Percentiles rank a stretch among this genome's conserved stretches.
phyloP scores from a whole-genome alignment of 371 early-diverging fungal genomes.

The Syncephalis plumigaleata region DNA sequence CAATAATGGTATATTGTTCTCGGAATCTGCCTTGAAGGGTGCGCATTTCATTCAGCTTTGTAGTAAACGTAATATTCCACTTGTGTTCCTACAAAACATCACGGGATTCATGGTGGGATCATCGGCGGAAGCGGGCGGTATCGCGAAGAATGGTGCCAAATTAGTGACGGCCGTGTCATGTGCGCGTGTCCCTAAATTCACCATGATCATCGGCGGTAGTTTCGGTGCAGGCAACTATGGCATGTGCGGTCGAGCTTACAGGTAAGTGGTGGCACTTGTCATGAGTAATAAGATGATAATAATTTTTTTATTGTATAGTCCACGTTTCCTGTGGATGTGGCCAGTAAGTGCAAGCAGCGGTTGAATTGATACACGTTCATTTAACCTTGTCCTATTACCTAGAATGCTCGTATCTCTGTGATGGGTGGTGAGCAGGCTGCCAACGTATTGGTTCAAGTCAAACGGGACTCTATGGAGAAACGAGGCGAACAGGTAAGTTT shows the following conservation, averaged over 20 bases:
- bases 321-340: slow-evolving; percentile 95
- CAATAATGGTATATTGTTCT: slow-evolving; percentile 94
- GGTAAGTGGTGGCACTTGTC: slow-evolving; percentile 2
- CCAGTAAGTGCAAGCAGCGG: slow-evolving; percentile 78
- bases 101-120: slow-evolving; percentile 97
- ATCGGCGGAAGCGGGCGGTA: slow-evolving; percentile 91
- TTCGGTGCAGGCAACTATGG: slow-evolving; percentile 96
- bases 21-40: slow-evolving; percentile 91
- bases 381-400: slow-evolving; percentile 1
- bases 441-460: slow-evolving; percentile 81
- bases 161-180: slow-evolving; percentile 93
- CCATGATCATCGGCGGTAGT: slow-evolving; percentile 82
- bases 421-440: slow-evolving; percentile 99
- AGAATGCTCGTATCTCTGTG: slow-evolving; percentile 84
- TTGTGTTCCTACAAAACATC: slow-evolving; percentile 93
- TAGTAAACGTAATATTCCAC: slow-evolving; percentile 79
- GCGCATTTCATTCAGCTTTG: slow-evolving; percentile 97
- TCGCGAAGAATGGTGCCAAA: slow-evolving; percentile 97
- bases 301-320: slow-evolving; percentile 19
- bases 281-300: neutral
- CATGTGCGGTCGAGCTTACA: slow-evolving; percentile 94
- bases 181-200: slow-evolving; percentile 91
- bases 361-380: neutral
- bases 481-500: slow-evolving; percentile 31
- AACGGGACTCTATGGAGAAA: slow-evolving; percentile 67